Conservation (phyloP, 805 yeast species). For the Lipomyces mesembrius region DNA sequence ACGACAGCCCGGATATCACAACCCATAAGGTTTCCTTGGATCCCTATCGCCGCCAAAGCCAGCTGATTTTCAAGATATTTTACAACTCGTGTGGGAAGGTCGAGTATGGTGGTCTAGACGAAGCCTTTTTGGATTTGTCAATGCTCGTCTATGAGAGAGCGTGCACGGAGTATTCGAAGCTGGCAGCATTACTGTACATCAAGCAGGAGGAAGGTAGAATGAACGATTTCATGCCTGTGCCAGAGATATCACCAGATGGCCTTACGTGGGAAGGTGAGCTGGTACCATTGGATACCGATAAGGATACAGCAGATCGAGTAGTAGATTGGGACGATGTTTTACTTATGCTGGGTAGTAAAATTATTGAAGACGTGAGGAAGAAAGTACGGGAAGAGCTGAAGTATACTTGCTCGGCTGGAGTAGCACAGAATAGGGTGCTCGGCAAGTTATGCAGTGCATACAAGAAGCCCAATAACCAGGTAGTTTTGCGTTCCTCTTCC, state of each 20-base stretch:
- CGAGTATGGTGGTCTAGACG: slow-evolving; percentile 96
- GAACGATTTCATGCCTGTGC: slow-evolving; percentile 50
- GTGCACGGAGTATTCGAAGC: slow-evolving; percentile 54
- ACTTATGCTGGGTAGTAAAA: slow-evolving; percentile 65
- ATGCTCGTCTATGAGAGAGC: slow-evolving; percentile 56
- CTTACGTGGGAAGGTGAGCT: slow-evolving; percentile 45
- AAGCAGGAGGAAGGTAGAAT: slow-evolving; percentile 10
- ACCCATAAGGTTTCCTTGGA: slow-evolving; percentile 85
- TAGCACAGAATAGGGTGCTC: slow-evolving; percentile 72
- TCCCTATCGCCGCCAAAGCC: slow-evolving; percentile 85
- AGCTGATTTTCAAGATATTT: slow-evolving; percentile 74
- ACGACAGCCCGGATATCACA: slow-evolving; percentile 57
- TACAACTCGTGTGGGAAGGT: slow-evolving; percentile 62
- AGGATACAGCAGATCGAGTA: slow-evolving; percentile 18
- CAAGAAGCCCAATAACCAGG: slow-evolving; percentile 77
- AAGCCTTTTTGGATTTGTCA: slow-evolving; percentile 85
- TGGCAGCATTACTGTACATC: slow-evolving; percentile 38
- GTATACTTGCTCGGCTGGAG: slow-evolving; percentile 89
- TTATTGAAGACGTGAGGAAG: slow-evolving; percentile 60
- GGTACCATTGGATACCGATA: slow-evolving; percentile 33
- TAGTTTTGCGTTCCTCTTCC: too few relatives aligned
- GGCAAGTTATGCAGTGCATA: slow-evolving; percentile 88
- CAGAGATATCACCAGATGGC: slow-evolving; percentile 46
- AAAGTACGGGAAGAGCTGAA: slow-evolving; percentile 60
- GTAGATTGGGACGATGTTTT: slow-evolving; percentile 83